Evolutionary conservation across 441 rosid genomes (phyloP), one percentile per base, ranked within the genome.

Genomic region (Adansonia grandidieri): DNA sequence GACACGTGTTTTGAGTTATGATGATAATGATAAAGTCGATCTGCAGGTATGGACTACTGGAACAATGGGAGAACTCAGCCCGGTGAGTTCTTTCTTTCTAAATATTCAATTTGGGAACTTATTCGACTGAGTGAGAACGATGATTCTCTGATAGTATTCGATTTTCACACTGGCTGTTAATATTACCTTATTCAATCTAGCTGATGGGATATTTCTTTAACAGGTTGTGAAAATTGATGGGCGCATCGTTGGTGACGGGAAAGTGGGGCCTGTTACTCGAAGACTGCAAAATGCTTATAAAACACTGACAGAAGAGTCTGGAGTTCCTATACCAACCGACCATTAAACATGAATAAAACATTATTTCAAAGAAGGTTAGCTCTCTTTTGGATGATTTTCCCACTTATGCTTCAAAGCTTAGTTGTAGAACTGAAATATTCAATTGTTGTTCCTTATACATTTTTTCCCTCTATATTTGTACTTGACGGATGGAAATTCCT

Each of bases 41-140:
- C 20, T 83, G 73, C 86, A 94, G 98, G 97, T 89, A 51, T 94
- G 95, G 94, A 92, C 98, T n/a, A 94, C 97, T 1, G 97, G 97
- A 84, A 94, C 96, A 20, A 94, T 94, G 96, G 96, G 97, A 83
- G 97, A 92, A 87, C 87, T 92, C 68, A 91, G 89, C 61, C 96
- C 96, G 77, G 97, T 90, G 80, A 86, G 90, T 19, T 61, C 10
- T 19, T 57, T 50, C 22, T 17, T 76, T 51, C 37, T 62, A 32
- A 78, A 50, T 54, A 15, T 58, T 44, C 8, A 9, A 71, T 77
- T 71, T 56, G 7, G 11, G 62, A 54, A 28, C 19, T 6, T 48
- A 9, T 70, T 13, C 47, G 72, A 71, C 42, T 42, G 6, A 11
- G 19, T 4, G 71, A 44, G 53, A 20, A n/a, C 2, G 2, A 3